Conservation (phyloP, 1,139 yeast genomes). For the Suhomyces bolitotheri region DNA sequence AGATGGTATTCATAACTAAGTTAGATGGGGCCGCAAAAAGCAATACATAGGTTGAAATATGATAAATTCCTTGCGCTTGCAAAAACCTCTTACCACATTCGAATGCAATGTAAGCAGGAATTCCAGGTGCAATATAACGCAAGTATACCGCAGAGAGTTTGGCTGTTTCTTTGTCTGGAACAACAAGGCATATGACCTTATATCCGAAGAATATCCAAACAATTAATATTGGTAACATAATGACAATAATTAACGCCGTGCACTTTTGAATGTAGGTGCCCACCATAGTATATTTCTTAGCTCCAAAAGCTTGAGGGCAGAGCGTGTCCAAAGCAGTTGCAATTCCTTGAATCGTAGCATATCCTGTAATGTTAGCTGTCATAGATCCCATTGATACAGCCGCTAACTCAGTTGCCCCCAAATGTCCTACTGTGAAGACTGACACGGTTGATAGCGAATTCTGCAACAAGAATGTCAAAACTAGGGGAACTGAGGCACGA, state of each 20-base stretch:
- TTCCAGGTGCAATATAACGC: slow-evolving; percentile 51
- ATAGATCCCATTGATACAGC: slow-evolving; percentile 65
- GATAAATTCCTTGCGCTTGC: slow-evolving; percentile 56
- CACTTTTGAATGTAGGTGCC: slow-evolving; percentile 58
- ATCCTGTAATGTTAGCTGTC: slow-evolving; percentile 61
- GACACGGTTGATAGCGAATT: slow-evolving; percentile 59
- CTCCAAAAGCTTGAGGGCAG: slow-evolving; percentile 69
- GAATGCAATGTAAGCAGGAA: slow-evolving; percentile 55
- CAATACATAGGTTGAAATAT: slow-evolving; percentile 52
- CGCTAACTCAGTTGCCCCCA: slow-evolving; percentile 59
- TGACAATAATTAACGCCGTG: slow-evolving; percentile 48
- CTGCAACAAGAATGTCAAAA: slow-evolving; percentile 54
- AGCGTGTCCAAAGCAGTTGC: slow-evolving; percentile 85
- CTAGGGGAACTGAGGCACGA: slow-evolving; percentile 51
- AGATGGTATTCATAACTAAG: slow-evolving; percentile 47
- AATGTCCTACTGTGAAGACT: slow-evolving; percentile 58
- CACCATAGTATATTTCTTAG: slow-evolving; percentile 51
- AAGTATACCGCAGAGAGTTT: slow-evolving; percentile 52
- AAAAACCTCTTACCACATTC: slow-evolving; percentile 56
- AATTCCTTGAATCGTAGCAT: slow-evolving; percentile 58
- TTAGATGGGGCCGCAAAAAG: slow-evolving; percentile 56
- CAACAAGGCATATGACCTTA: slow-evolving; percentile 34
- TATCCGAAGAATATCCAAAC: slow-evolving; percentile 52
- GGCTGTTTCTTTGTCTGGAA: slow-evolving; percentile 53
- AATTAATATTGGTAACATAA: slow-evolving; percentile 51